These are phyloP conservation scores for Crucihimalaya himalaica DNA, from an alignment of 345 rosid species.

Conservation along the genomic window DNA sequence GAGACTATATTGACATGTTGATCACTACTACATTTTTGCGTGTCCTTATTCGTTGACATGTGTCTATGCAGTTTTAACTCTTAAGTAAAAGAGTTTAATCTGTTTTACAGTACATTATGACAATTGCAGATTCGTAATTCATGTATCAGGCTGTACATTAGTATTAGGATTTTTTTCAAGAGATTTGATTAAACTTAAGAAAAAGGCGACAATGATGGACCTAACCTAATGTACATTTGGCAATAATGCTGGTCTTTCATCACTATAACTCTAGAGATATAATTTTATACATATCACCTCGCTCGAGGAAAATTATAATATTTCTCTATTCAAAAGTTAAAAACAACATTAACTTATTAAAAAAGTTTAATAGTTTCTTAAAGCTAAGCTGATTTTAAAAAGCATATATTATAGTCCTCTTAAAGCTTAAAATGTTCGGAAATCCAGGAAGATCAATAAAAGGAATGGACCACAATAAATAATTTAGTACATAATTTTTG, in stretches of 20 bases:
- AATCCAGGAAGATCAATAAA: slow-evolving; percentile 30
- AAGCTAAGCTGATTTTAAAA: neutral
- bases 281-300: slow-evolving; percentile 18
- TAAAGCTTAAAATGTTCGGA: slow-evolving; percentile 33
- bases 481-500: neutral
- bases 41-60: slow-evolving; percentile 26
- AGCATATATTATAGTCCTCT: slow-evolving; percentile 6
- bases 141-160: neutral
- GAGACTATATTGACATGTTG: slow-evolving; percentile 37
- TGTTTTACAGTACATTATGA: slow-evolving; percentile 3
- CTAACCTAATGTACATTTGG: slow-evolving; percentile 24
- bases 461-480: slow-evolving; percentile 19
- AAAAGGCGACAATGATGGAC: slow-evolving; percentile 5
- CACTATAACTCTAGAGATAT: slow-evolving; percentile 21
- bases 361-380: neutral
- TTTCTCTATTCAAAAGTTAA: slow-evolving; percentile 15
- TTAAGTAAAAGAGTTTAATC: neutral
- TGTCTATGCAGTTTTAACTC: slow-evolving; percentile 9
- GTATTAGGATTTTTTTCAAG: neutral
- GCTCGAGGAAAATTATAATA: slow-evolving; percentile 31
- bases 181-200: neutral
- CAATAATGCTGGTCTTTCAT: slow-evolving; percentile 32
- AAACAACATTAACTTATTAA: neutral
- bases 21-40: slow-evolving; percentile 37
- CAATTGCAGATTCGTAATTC: neutral